Evolutionary conservation across 2,329 filamentous ascomycete genomes (phyloP), one percentile per base, ranked within the genome.

Genomic region (Stachybotrys elegans): DNA sequence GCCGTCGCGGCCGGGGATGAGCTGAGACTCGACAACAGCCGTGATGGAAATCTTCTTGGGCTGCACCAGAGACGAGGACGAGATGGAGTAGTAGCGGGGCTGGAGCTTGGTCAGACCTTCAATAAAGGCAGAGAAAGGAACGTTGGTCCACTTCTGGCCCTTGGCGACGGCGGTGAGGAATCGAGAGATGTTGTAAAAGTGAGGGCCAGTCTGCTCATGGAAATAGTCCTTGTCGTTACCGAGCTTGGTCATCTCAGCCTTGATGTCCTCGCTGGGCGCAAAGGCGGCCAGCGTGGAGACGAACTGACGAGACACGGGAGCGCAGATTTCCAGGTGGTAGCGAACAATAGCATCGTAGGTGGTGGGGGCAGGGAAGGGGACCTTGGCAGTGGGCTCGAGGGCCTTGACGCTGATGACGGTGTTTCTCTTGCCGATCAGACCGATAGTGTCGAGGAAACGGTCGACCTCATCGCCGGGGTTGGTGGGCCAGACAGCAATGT

Each of bases 51-150:
- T 90, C 72, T 90, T 92, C 69, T 95, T 84, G 63, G 93, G 91
- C 63, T 98, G 91, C 14, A 95, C 91, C 8, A 90, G 67, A 6
- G 93, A 96, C 1, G 93, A 97, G 1, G 94, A 98, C 3, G 93
- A 98, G 66, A 98, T 98, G 40, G 94, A 98, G 74, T 98, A 98
- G 76, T 97, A 98, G 40, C 93, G 88, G 31, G 93, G 92, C 67
- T 98, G 93, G 45, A 98, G 82, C 75, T 96, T 97, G 69, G 84
- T 88, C 49, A 98, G 69, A 52, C 89, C 87, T 74, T 98, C 93
- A 53, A 98, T 90, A 57, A 97, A 83, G 57, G 91, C 83, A 8
- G 93, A 95, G 71, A 98, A 97, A 14, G 93, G 94, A 44, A 96
- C 83, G 43, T 82, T 83, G 43, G 80, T 73, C 87, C 93, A 98